phyloP scores from a whole-genome alignment of 805 yeast species.

The Maudiozyma saulgeensis region DNA sequence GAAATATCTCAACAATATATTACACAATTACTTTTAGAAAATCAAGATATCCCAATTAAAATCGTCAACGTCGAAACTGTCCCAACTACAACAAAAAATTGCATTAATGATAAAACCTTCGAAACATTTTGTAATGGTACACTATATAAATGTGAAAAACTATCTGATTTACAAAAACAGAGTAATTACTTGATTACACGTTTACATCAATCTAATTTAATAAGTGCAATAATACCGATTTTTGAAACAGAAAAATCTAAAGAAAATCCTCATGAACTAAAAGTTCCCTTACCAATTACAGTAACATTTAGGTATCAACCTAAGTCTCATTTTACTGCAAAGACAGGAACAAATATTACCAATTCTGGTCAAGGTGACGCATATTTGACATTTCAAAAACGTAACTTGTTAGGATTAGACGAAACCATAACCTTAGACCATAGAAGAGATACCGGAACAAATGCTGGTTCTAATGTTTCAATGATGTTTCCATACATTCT shows the following conservation, averaged over 20 bases:
- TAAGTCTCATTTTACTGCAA: conserved; percentile 50
- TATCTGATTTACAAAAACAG: conserved; percentile 19
- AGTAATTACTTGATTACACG: conserved; percentile 23
- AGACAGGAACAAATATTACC: conserved; percentile 92
- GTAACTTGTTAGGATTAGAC: conserved; percentile 61
- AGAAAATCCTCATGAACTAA: neutral
- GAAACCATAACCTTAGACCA: conserved; percentile 48
- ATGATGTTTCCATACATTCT: conserved; percentile 34
- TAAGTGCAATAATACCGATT: conserved; percentile 5
- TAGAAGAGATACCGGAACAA: conserved; percentile 52
- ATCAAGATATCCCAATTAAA: conserved; percentile 18
- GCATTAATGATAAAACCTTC: conserved; percentile 15
- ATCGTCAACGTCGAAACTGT: conserved; percentile 15
- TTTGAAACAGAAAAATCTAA: neutral
- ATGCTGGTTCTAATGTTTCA: conserved; percentile 25
- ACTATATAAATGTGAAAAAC: conserved; percentile 16
- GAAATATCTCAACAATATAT: conserved; percentile 7
- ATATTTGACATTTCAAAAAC: conserved; percentile 59
- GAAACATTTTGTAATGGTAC: conserved; percentile 24
- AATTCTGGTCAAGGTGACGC: conserved; percentile 88
- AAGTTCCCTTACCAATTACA: conserved; percentile 1
- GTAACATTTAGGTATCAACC: conserved; percentile 7
- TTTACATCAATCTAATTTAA: conserved; percentile 12
- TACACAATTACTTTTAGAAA: conserved; percentile 6
- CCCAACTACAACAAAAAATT: conserved; percentile 7